Evolutionary conservation across 2,329 filamentous ascomycete species (phyloP), one percentile per base, ranked within the genome.

Genomic region (Cladosporium sp.): DNA sequence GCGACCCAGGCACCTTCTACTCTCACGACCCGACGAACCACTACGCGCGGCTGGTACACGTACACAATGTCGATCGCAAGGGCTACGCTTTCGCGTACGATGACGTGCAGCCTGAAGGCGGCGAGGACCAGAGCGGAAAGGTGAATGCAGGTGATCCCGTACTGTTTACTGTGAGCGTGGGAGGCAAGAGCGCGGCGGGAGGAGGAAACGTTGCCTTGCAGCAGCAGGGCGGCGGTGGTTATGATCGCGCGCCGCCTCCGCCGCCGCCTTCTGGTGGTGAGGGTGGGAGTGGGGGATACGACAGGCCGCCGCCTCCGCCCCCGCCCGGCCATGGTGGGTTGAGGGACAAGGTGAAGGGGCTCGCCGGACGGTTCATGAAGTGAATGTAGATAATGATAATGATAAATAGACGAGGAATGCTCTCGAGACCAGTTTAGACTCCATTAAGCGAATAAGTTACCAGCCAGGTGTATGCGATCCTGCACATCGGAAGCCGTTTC

Each of bases 41-140:
- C 62, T 86, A 84, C 62, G 71, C 78, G 31, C 72, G 80, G 11
- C 72, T 86, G 37, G 74, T 86, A 2, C 84, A 86, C 66, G 67
- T 74, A 35, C 74, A 79, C 46, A 81, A 85, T 68, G 61, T 76
- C 2, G 81, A 85, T 63, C 74, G 75, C 2, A 74, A 75, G 48
- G 84, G 84, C 4, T 87, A 87, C 63, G 81, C 82, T 0, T 87
- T 86, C 62, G 75, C 84, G 0, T 85, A 84, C 58, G 84, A 87
- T 61, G 84, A 87, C 62, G 83, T 87, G 11, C 80, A 82, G 58
- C 78, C 82, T 0, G 72, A 75, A 49, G 80, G 74, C 3, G 74
- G 76, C 8, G 72, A 76, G 57, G 80, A 85, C 62, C 77, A 79
- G 49, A 74, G 74, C 3, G 79, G 79, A 2, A 75, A 75, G 31